Base-by-base conservation (phyloP, 768 basidiomycete species). In the Coprinopsis strossmayeri region DNA sequence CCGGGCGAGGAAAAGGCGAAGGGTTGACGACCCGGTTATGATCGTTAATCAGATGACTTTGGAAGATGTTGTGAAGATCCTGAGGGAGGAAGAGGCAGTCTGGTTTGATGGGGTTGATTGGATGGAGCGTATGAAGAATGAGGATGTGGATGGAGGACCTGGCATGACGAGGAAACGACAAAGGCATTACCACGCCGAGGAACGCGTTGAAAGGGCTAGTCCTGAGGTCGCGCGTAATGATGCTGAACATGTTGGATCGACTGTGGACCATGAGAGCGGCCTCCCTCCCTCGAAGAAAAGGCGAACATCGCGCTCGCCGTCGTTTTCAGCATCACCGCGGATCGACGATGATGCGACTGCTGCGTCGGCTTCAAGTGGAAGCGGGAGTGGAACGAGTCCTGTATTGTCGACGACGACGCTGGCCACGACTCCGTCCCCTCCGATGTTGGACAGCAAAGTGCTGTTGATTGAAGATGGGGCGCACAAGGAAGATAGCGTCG, bases 71-170 rank as follows among this genome's bases (percentile, higher is more conserved):
- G 57, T 83, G 24, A 61, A 56, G 32, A 72, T 76, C 40, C 52
- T 90, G 49, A 68, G 80, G 34, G 76, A 82, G 52, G 76, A 81
- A 28, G 77, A 82, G 39, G 77, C 74, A 0, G 67, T 81, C 1
- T 89, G 87, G 87, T 83, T 78, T 49, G 81, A 87, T 45, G 85
- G 85, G 0, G 70, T 84, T 2, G 82, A 87, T 58, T 87, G 85
- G 82, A 57, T 76, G 3, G 76, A 77, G 59, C 61, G 72, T 46
- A 65, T 70, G 52, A 58, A 66, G 49, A 76, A 78, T 45, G 66
- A 69, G 35, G 59, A 64, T 17, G 55, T 58, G 26, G 53, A 38
- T 42, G 47, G 52, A 7, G 52, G 24, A 11, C 40, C n/a, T 3
- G 9, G 20, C 23, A 43, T 44, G 53, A 57, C 34, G 60, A 63